Conservation (phyloP, 129 eudicot species). For the Gnaphalium uliginosum region DNA sequence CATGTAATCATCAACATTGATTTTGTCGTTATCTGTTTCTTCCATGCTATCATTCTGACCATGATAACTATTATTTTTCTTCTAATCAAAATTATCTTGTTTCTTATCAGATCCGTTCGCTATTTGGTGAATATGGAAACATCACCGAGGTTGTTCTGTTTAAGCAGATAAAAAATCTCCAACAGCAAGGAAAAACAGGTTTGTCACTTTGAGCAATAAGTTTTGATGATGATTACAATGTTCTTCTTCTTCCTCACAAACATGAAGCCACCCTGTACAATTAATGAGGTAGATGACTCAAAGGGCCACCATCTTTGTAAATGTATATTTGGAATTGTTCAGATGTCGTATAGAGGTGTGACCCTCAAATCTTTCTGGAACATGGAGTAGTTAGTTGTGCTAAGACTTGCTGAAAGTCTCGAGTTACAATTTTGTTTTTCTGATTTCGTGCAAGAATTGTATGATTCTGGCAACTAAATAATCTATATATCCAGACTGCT, state of each 20-base stretch:
- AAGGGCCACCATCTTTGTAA: neutral
- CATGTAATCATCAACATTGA: neutral
- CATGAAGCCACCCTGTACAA: slow-evolving; percentile 3
- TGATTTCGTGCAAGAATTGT: slow-evolving; percentile 20
- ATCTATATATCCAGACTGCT: slow-evolving; percentile 51
- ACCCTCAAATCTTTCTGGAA: slow-evolving; percentile 19
- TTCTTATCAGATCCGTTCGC: slow-evolving; percentile 48
- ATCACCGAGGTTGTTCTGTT: slow-evolving; percentile 66
- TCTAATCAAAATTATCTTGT: neutral
- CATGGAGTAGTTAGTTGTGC: slow-evolving; percentile 1
- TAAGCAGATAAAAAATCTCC: slow-evolving; percentile 55
- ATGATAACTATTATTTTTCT: slow-evolving; percentile 2
- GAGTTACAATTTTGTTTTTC: neutral
- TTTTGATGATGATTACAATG: slow-evolving; percentile 7
- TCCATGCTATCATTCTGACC: slow-evolving; percentile 15
- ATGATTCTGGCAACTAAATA: slow-evolving; percentile 1
- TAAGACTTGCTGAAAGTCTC: neutral
- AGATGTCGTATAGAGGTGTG: slow-evolving; percentile 13
- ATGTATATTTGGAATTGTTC: slow-evolving; percentile 9
- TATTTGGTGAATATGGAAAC: slow-evolving; percentile 68
- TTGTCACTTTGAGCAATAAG: slow-evolving; percentile 1
- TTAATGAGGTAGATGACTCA: neutral
- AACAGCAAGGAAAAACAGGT: slow-evolving; percentile 54
- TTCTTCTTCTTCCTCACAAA: slow-evolving; percentile 15
- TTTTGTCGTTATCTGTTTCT: slow-evolving; percentile 10